Evolutionary conservation across 2,329 filamentous ascomycete species (phyloP).

Genomic region (Juglanconis sp.): DNA sequence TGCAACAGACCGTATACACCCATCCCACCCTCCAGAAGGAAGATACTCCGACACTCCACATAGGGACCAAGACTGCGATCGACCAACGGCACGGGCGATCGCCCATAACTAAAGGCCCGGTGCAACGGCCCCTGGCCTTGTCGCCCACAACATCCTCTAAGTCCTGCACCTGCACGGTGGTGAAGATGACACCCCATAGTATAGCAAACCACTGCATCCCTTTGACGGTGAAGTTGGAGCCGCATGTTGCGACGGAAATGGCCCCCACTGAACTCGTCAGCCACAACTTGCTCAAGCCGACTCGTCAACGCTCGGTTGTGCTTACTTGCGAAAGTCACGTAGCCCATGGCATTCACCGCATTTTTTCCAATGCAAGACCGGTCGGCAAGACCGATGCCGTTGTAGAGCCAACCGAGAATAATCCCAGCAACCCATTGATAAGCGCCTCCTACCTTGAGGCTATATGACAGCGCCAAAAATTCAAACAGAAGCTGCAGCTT

Average conservation of each 20-base stretch:
- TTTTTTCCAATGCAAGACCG: slow-evolving; percentile 26
- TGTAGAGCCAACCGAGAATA: background rate
- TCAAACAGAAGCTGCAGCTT: background rate
- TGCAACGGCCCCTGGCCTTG: slow-evolving; percentile 15
- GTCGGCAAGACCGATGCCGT: slow-evolving; percentile 26
- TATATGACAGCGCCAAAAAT: background rate
- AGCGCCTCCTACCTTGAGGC: background rate
- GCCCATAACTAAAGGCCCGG: slow-evolving; percentile 20
- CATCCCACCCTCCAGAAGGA: background rate
- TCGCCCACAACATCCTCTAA: slow-evolving; percentile 26
- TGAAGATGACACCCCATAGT: slow-evolving; percentile 9
- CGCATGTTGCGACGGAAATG: background rate
- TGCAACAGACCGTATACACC: background rate
- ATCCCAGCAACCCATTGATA: background rate
- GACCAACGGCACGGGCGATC: background rate
- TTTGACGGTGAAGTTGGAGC: background rate
- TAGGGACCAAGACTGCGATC: background rate
- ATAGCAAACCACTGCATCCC: background rate
- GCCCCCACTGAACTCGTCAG: background rate
- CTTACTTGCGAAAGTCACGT: slow-evolving; percentile 21
- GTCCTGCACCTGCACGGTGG: slow-evolving; percentile 26
- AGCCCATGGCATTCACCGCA: slow-evolving; percentile 28
- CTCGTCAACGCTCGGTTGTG: background rate
- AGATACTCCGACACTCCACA: background rate
- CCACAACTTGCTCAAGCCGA: background rate